Evolutionary conservation across 768 basidiomycete species (phyloP), one percentile per base, ranked within the genome.

Genomic region (Suillus luteus): DNA sequence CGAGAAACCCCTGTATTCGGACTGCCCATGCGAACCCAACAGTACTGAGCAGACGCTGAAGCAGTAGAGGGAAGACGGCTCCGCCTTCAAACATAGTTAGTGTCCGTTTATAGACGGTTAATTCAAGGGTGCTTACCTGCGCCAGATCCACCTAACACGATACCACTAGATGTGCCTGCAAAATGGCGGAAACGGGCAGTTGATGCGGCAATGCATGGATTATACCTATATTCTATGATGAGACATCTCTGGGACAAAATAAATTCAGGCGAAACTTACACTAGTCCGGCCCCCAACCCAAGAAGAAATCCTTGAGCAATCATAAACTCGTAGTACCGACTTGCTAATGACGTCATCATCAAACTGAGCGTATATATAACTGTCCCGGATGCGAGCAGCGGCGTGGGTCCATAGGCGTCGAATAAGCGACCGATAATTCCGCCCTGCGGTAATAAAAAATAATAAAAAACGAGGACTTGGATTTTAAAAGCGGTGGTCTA

Each of bases 301-400:
- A 60, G 44, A 24, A 60, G 44, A 48, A 60, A 24, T n/a, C 59
- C 62, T 61, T 62, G 61, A 35, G 55, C 55, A 10, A 40, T 27
- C 57, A 58, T 59, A 55, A 62, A 62, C 41, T 62, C 6, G 33
- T 62, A 59, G 57, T 62, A 62, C 17, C 37, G 35, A 15, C 22
- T 60, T 57, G 83, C 83, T 33, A 88, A 66, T 72, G 85, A 86
- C 9, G 83, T 85, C 69, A 84, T 73, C 73, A 86, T 79, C 48
- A 85, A 78, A 62, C 84, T 80, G 22, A 82, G 68, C 5, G 80
- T 72, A 65, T 79, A 83, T 48, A 82, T 68, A 7, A 81, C 24
- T 0, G 83, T 80, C 7, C 87, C 87, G 11, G 78, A 67, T 22
- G 78, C 64, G 80, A 88, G 80, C 40, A 87, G 71, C 60, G 76